Evolutionary conservation across 768 basidiomycete genomes (phyloP).

Genomic region (Dioszegia aurantiaca): DNA sequence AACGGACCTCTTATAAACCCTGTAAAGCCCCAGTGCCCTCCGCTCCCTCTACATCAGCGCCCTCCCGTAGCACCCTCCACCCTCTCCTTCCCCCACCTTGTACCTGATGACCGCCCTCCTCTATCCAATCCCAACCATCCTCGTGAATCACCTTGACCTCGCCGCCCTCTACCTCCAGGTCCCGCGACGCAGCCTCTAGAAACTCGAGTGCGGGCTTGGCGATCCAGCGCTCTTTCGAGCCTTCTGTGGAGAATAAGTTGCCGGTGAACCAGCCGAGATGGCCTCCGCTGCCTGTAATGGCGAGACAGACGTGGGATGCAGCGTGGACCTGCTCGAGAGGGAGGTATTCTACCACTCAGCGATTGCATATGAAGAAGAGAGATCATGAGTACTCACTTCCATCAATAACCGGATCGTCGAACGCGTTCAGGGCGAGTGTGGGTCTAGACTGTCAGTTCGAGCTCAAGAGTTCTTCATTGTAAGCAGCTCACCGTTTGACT

Average conservation of each 20-base stretch:
- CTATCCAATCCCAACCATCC: conserved; percentile 35
- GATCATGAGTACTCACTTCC: conserved; percentile 36
- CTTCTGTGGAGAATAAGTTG: conserved; percentile 12
- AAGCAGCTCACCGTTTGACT: conserved; percentile 38
- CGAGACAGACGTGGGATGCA: conserved; percentile 46
- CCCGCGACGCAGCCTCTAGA: conserved; percentile 31
- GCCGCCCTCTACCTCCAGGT: conserved; percentile 18
- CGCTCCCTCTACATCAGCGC: conserved; percentile 22
- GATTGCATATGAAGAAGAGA: too few relatives aligned
- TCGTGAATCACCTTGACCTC: conserved; percentile 12
- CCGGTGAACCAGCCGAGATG: conserved; percentile 53
- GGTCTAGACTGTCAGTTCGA: conserved; percentile 33
- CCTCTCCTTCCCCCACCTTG: conserved; percentile 23
- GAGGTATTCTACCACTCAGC: conserved; percentile 30
- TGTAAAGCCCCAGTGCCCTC: conserved; percentile 36
- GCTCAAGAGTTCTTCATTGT: not conserved
- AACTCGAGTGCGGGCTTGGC: conserved; percentile 42
- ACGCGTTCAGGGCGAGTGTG: conserved; percentile 49
- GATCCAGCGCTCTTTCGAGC: conserved; percentile 43
- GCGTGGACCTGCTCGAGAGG: conserved; percentile 39
- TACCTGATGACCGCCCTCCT: conserved; percentile 19
- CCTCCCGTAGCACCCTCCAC: conserved; percentile 40
- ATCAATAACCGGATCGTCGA: conserved; percentile 52
- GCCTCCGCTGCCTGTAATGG: conserved; percentile 49
- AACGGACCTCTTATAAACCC: conserved; percentile 25